Evolutionary conservation across 2,329 filamentous ascomycete species (phyloP), one percentile per base, ranked within the genome.

Genomic region (Arthrobotrys sphaeroides): DNA sequence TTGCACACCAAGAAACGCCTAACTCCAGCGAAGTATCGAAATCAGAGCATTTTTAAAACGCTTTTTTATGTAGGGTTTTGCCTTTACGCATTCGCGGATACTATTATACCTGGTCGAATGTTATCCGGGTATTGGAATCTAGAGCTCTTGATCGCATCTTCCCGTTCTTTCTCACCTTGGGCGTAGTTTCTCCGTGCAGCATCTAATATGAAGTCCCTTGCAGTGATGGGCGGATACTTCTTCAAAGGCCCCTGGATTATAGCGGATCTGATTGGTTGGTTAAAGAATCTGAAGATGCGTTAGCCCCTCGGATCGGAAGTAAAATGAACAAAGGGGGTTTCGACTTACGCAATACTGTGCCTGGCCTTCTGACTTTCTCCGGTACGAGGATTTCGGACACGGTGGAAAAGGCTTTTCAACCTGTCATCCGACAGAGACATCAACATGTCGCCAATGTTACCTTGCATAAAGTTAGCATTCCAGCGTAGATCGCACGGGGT

Each of bases 351-450:
- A 80, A 90, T 88, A 80, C 87, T 89, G 80, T 89, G 90, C 43
- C 88, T 84, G 77, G 86, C 85, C 3, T 87, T 87, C 78, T 85
- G 90, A 79, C 85, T 88, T 78, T 86, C 84, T 5, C 79, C 79
- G 49, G 85, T 84, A 1, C 83, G 83, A 0, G 83, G 83, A 77
- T 89, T 86, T 26, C 82, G 84, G 70, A 90, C 88, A 2, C 88
- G 85, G 81, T 90, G 89, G 62, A 89, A 88, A 0, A 88, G 89
- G 42, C 85, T 88, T 82, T 90, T 90, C 83, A 90, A 90, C 18
- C 88, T 85, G 80, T 90, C 89, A 79, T 90, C 88, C 26, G 85
- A 87, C 88, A 88, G 90, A 43, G 84, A 86, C 89, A 90, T 90
- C 13, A 90, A 83, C 65, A 90, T 82, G 79, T 90, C 88, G 2